Conservation (phyloP, 148 eudicot species). For the Diospyros kaki region DNA sequence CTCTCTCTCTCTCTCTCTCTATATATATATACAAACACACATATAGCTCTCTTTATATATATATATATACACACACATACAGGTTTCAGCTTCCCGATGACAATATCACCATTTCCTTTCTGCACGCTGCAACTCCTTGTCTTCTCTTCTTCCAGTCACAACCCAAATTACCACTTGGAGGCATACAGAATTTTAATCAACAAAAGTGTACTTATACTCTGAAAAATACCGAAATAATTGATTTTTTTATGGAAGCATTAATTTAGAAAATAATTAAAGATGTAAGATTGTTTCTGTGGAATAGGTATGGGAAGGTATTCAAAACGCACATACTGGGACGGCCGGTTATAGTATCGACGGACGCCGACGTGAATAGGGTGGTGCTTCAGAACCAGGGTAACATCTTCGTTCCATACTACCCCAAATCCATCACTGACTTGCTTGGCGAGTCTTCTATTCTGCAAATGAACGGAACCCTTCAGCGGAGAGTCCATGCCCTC, state of each 20-base stretch:
- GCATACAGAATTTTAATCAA: too few relatives aligned
- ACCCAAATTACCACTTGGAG: too few relatives aligned
- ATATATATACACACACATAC: not conserved
- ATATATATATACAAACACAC: not conserved
- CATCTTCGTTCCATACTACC: conserved; percentile 64
- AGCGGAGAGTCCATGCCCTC: conserved; percentile 60
- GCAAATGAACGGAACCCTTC: conserved; percentile 61
- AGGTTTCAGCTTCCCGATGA: conserved; percentile 13
- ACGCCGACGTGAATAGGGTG: conserved; percentile 70
- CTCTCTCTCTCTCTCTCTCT: too few relatives aligned
- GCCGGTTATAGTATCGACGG: conserved; percentile 82
- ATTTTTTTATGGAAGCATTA: too few relatives aligned
- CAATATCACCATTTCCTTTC: not conserved
- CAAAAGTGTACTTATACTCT: too few relatives aligned
- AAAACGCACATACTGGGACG: conserved; percentile 76
- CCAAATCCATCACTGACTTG: conserved; percentile 69
- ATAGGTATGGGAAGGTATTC: conserved; percentile 83
- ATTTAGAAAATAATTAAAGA: too few relatives aligned
- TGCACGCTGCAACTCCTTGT: too few relatives aligned
- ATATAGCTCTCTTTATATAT: too few relatives aligned
- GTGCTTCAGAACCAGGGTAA: conserved; percentile 72
- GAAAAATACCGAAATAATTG: too few relatives aligned
- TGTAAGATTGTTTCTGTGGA: not conserved
- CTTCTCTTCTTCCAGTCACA: too few relatives aligned
- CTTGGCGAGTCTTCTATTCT: conserved; percentile 75